Base-by-base conservation (phyloP, 2,329 filamentous ascomycete species). In the Colletotrichum higginsianum region DNA sequence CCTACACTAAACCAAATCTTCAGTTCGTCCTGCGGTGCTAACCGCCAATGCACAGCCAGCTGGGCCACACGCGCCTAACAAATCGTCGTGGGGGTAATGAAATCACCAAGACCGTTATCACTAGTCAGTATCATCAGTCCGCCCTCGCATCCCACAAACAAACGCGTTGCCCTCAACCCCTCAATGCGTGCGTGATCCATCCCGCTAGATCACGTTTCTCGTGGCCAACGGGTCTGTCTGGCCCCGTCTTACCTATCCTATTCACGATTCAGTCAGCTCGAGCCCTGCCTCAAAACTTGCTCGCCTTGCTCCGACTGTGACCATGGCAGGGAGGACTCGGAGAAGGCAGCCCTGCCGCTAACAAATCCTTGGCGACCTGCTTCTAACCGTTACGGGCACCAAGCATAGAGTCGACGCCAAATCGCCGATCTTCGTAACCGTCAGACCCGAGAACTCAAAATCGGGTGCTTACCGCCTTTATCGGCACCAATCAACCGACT, bases 151-250 rank as follows among this genome's bases (percentile, higher is more conserved):
- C 84, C 88, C 69, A 93, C 90, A 81, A 94, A 93, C 90, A 81
- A 94, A 80, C 13, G 87, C 84, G 78, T 93, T 90, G 49, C 90
- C 90, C 62, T 86, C 89, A n/a, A 92, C 91, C 21, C 92, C 92
- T 15, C 89, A 92, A 77, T 94, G 92, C 0, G 92, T 94, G 92
- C 0, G 92, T 94, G 73, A 94, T 92, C 38, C 87, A 83, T 44
- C 90, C 91, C 9, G 90, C 91, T 60, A 88, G 84, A 67, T 86
- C 70, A 75, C 90, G 87, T 16, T 81, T 74, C 0, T 77, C 83
- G 77, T 89, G 91, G 82, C 93, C 90, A n/a, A 93, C 79, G 66
- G 93, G 88, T 62, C 91, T 88, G 78, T 93, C 91, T n/a, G 92
- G 82, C 46, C 92, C 91, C 0, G 92, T 91, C 1, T 86, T 87